These are phyloP conservation scores for Aurantiochytrium sp. DNA, from an alignment of 108 stramenopile species.

Conservation along the genomic window DNA sequence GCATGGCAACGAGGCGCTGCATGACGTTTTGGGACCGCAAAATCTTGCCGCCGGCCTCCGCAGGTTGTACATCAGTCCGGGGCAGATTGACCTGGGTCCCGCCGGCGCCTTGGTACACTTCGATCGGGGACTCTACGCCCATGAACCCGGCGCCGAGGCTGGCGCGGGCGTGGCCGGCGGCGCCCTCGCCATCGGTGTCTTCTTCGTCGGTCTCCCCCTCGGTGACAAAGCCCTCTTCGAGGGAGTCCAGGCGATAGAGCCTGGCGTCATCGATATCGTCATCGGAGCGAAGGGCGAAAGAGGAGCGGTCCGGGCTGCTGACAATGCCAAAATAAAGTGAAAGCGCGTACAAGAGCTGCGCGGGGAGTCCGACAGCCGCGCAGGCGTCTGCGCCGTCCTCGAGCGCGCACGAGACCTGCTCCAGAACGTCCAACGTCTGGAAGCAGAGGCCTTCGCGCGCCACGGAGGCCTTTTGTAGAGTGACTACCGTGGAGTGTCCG, in stretches of 20 bases:
- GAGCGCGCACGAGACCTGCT: not conserved
- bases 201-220: not conserved
- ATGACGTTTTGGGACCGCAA: not conserved
- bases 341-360: not conserved
- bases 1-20: not conserved
- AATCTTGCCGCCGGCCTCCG: not conserved
- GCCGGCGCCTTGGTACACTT: not conserved
- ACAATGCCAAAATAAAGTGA: not conserved
- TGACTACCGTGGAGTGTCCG: not conserved
- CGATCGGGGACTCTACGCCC: not conserved
- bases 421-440: slow-evolving; percentile 31
- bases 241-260: not conserved
- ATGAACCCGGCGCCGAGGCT: not conserved
- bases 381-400: slow-evolving; percentile 19
- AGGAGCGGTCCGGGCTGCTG: not conserved
- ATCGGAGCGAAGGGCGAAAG: not conserved
- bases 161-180: not conserved
- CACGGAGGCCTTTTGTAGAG: not conserved
- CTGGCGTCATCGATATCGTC: not conserved
- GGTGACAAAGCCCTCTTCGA: not conserved
- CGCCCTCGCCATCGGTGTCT: not conserved
- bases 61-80: not conserved
- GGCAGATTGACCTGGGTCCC: not conserved
- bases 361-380: slow-evolving; percentile 5
- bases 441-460: not conserved